phyloP scores from a whole-genome alignment of 1,139 yeast genomes.

The Candida sanyaensis region DNA sequence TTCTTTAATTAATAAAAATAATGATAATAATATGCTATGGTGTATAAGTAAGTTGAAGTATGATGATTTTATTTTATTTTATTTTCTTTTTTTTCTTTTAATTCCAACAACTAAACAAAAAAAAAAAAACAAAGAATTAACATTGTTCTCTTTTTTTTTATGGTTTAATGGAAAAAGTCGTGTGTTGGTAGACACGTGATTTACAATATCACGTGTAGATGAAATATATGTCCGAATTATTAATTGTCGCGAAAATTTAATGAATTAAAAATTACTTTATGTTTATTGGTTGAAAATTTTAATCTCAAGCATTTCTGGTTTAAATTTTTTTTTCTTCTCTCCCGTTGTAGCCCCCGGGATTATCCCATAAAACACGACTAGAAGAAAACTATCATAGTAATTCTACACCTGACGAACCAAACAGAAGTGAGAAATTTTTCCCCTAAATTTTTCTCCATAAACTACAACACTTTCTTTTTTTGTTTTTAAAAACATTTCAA shows the following conservation, averaged over 20 bases:
- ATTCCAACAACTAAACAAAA: no score
- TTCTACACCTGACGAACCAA: background rate
- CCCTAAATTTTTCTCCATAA: background rate
- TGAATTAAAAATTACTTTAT: constrained; percentile 2
- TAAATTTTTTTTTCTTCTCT: background rate
- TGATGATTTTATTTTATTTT: no score
- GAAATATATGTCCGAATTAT: background rate
- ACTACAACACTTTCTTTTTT: background rate
- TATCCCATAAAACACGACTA: background rate
- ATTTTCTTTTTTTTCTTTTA: no score
- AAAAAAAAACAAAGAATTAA: no score
- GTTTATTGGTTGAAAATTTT: constrained; percentile 5
- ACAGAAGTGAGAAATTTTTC: background rate
- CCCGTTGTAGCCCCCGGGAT: constrained; percentile 3
- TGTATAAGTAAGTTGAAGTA: no score
- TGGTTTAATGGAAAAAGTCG: background rate
- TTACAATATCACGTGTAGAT: background rate
- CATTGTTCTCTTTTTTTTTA: no score
- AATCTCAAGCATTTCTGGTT: no score
- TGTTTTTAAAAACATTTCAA: no score
- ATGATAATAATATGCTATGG: no score
- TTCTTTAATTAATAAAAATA: no score
- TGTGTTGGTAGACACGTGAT: background rate
- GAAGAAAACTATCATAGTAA: background rate
- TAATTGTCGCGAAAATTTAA: background rate